A percentile compares a stretch with the other conserved stretches of the same genome.
These are phyloP conservation scores for Achaetomiella virescens DNA, from an alignment of 495 filamentous ascomycete genomes.

Conservation along the genomic window DNA sequence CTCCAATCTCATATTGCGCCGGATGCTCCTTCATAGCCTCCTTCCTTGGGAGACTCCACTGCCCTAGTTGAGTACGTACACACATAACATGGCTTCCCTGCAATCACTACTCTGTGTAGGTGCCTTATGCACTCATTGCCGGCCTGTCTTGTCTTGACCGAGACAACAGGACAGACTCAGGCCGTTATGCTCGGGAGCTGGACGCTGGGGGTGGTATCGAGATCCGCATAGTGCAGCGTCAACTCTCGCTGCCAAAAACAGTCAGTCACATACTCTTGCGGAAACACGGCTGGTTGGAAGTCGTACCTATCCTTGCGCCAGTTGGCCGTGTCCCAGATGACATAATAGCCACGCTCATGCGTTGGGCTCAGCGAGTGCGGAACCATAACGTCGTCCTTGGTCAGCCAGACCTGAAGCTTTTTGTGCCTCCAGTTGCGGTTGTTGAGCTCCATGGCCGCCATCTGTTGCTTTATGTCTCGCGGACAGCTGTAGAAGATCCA, in stretches of 20 bases:
- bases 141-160: not conserved
- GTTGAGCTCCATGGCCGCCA: conserved; percentile 70
- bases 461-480: conserved; percentile 73
- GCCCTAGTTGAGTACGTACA: conserved; percentile 3
- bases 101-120: not conserved
- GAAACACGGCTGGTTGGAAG: not conserved
- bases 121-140: not conserved
- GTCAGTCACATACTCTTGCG: not conserved
- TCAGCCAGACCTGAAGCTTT: conserved; percentile 81
- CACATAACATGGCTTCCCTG: not conserved
- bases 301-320: conserved; percentile 78
- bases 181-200: conserved; percentile 6
- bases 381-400: conserved; percentile 71
- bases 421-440: conserved; percentile 90
- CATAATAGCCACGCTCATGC: conserved; percentile 79
- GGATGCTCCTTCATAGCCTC: conserved; percentile 5
- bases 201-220: conserved; percentile 46
- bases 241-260: conserved; percentile 58
- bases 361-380: conserved; percentile 60
- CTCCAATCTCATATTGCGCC: not conserved
- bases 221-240: conserved; percentile 63
- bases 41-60: not conserved
- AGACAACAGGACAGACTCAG: not conserved
- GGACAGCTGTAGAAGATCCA: conserved; percentile 93
- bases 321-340: conserved; percentile 76